Evolutionary conservation across 352 stramenopile genomes (phyloP), one percentile per base, ranked within the genome.

Genomic region (Pythium pyrilobum): DNA sequence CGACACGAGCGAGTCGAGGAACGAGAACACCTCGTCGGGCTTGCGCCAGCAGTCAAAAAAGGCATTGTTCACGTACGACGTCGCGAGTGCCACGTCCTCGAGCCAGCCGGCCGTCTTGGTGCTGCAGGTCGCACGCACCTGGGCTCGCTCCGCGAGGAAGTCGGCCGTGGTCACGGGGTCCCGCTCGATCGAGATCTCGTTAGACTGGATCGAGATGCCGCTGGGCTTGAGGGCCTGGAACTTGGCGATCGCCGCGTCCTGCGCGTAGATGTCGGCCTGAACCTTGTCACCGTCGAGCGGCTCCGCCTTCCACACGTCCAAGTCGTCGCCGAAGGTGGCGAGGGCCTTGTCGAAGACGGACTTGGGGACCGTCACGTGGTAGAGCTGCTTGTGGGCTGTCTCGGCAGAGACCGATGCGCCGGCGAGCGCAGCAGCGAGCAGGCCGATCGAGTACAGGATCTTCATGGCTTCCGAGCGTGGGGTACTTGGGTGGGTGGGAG

Each of bases 291-390:
- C 45, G 15, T 38, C 48, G 5, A 43, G 20, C n/a, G 34, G 25
- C 18, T 58, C 41, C 6, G 40, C 46, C 15, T 48, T 53, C 56
- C 56, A 64, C 2, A 64, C 36, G 41, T 64, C 56, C 7, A 64
- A 31, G 15, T 62, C 54, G 5, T 53, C 52, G 8, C 36, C 46
- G 16, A 65, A 59, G 2, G 41, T 34, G 10, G 44, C 52, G 6
- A 59, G 13, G 8, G 56, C 56, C 32, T 42, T 29, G 47, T 66
- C 59, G 24, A 61, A 59, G 4, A 66, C 33, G 2, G 36, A 15
- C 51, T 68, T 71, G 39, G 64, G 40, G 12, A 68, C 41, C 16
- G 64, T 71, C 21, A 71, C 53, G 64, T 71, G 64, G 50, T 62
- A 71, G 40, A 72, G 60, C 43, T 72, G 64, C 65, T 72, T 69